These are phyloP conservation scores for Karstenula rhodostoma DNA, from an alignment of 2,329 filamentous ascomycete species.

Conservation along the genomic window DNA sequence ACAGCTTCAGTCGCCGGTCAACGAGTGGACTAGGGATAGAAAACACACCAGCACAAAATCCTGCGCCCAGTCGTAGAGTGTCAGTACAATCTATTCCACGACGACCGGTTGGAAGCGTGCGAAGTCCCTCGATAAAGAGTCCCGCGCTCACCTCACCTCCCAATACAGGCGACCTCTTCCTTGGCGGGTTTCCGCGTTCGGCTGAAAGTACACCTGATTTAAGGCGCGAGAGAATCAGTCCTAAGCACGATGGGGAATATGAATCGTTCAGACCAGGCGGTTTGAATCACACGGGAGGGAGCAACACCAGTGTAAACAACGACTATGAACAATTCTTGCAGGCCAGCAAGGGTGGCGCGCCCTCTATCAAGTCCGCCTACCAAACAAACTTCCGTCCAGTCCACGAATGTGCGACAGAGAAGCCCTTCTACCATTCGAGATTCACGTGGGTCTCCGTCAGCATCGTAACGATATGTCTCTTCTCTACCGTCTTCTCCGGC, in stretches of 20 bases:
- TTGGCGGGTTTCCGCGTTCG: constrained; percentile 39
- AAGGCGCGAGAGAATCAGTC: constrained; percentile 41
- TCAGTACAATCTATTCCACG: constrained; percentile 36
- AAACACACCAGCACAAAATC: constrained; percentile 16
- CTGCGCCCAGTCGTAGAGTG: constrained; percentile 18
- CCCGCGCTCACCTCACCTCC: constrained; percentile 33
- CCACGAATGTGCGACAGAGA: constrained; percentile 47
- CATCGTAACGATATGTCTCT: constrained; percentile 60
- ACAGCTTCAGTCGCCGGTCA: constrained; percentile 27
- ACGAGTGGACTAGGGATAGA: constrained; percentile 49
- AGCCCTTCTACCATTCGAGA: constrained; percentile 49
- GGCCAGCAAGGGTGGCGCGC: constrained; percentile 29
- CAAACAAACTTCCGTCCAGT: constrained; percentile 47
- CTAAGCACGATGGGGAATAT: constrained; percentile 33
- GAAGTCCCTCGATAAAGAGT: constrained; percentile 31
- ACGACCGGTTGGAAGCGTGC: constrained; percentile 27
- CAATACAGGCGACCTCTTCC: constrained; percentile 38
- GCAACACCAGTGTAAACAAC: constrained; percentile 27
- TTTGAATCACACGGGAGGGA: constrained; percentile 28
- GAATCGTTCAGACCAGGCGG: constrained; percentile 39
- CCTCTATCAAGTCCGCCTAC: constrained; percentile 47
- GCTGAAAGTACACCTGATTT: constrained; percentile 44
- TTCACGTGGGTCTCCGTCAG: constrained; percentile 59
- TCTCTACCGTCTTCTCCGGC: constrained; percentile 70
- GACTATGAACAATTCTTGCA: constrained; percentile 44